Evolutionary conservation across 2,329 filamentous ascomycete genomes (phyloP).

Genomic region (Macroventuria anomochaeta): DNA sequence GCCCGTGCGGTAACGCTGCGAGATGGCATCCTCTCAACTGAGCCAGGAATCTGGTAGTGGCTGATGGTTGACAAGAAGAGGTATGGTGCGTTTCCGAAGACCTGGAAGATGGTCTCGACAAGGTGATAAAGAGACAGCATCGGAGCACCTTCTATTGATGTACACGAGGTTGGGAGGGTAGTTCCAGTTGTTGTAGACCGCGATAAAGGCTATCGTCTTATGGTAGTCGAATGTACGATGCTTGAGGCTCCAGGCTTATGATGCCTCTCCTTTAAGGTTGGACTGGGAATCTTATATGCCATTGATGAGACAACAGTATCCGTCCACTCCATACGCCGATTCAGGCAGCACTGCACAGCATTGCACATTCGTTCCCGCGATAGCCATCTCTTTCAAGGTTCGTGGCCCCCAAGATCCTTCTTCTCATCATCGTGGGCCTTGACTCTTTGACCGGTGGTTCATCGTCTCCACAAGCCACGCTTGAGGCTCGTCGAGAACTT

Average conservation of each 20-base stretch:
- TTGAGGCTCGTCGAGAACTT: constrained; percentile 13
- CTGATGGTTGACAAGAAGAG: constrained; percentile 3
- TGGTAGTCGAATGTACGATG: neutral
- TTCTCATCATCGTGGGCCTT: constrained; percentile 7
- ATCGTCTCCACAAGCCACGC: constrained; percentile 14
- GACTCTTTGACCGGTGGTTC: constrained; percentile 1
- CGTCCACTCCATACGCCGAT: neutral
- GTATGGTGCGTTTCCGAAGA: constrained; percentile 8
- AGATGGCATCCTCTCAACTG: neutral
- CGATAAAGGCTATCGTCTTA: neutral
- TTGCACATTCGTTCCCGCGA: neutral
- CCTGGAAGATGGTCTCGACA: neutral
- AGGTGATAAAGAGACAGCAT: neutral
- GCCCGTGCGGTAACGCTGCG: neutral
- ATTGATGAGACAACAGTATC: neutral
- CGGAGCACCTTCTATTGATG: neutral
- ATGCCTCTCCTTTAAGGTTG: neutral
- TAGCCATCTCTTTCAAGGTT: constrained; percentile 8
- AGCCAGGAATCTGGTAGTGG: neutral
- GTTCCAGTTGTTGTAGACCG: neutral
- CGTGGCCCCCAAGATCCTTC: constrained; percentile 9
- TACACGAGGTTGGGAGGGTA: neutral
- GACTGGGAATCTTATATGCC: constrained; percentile 10
- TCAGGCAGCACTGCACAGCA: constrained; percentile 10
- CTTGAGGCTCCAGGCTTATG: neutral